Evolutionary conservation across 306 rosid species (phyloP).

Genomic region (Citrullus colocynthis): DNA sequence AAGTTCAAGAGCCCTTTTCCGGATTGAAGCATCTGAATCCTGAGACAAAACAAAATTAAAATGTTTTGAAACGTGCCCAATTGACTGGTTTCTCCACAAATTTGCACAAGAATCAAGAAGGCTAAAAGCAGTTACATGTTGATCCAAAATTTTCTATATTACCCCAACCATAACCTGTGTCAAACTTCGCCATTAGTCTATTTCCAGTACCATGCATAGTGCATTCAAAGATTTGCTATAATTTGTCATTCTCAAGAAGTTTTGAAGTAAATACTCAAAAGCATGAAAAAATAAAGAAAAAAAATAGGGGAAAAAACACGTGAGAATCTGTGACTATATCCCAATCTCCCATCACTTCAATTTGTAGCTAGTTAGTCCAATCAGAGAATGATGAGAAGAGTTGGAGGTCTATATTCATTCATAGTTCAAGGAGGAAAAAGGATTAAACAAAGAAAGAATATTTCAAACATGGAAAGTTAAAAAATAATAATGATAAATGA

Average conservation of each 20-base stretch:
- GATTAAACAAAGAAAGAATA: neutral
- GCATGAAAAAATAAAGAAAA: neutral
- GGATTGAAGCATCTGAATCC: constrained; percentile 94
- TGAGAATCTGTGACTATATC: neutral
- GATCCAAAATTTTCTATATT: neutral
- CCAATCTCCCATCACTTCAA: neutral
- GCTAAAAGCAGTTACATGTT: neutral
- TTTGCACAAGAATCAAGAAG: neutral
- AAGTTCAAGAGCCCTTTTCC: constrained; percentile 98
- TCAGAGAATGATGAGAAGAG: neutral
- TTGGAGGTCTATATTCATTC: neutral
- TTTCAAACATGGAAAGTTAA: neutral
- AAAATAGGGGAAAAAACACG: neutral
- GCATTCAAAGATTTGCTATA: neutral
- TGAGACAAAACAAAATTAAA: constrained; percentile 29
- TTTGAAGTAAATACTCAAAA: neutral
- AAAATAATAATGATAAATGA: too few relatives aligned
- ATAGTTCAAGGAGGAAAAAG: neutral
- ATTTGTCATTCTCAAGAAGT: neutral
- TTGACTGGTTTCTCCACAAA: neutral
- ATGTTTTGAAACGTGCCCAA: constrained; percentile 10
- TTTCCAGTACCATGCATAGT: neutral
- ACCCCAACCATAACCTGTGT: neutral
- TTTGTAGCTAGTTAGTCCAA: neutral
- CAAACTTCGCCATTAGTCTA: neutral